A percentile compares a stretch with the other conserved stretches of the same genome.
Conservation (phyloP, 805 yeast genomes). For the Priceomyces medius region DNA sequence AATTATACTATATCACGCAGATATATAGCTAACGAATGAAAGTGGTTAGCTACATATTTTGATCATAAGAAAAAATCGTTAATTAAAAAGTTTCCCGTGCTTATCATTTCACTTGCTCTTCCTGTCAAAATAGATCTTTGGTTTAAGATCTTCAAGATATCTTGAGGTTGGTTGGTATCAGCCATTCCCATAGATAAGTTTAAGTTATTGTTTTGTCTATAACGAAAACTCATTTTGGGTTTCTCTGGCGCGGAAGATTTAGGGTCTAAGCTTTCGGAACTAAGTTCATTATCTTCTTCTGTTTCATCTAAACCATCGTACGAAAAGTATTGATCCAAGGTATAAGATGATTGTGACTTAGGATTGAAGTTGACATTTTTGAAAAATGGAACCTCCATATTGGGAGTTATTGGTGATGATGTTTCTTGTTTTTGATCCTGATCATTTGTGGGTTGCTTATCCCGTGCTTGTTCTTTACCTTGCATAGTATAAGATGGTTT, state of each 20-base stretch:
- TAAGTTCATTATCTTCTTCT: conserved; percentile 5
- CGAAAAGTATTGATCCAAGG: conserved; percentile 35
- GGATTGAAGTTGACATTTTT: conserved; percentile 36
- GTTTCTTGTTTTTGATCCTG: conserved; percentile 1
- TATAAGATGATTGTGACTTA: conserved; percentile 23
- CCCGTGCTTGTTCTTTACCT: too few relatives aligned
- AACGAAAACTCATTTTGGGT: conserved; percentile 35
- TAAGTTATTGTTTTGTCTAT: conserved; percentile 35
- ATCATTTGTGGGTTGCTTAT: conserved; percentile 11
- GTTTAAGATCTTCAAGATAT: conserved; percentile 34
- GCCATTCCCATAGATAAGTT: conserved; percentile 29
- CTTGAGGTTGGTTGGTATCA: conserved; percentile 18
- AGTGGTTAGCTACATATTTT: conserved; percentile 1
- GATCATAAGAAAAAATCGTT: conserved; percentile 43
- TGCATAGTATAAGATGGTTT: conserved; percentile 1
- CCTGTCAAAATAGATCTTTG: conserved; percentile 37
- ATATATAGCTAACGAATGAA: neutral
- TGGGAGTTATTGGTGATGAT: conserved; percentile 1
- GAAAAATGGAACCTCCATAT: conserved; percentile 33
- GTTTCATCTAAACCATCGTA: conserved; percentile 24
- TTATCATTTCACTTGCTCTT: conserved; percentile 45
- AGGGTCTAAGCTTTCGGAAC: conserved; percentile 10
- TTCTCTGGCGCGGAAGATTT: conserved; percentile 11
- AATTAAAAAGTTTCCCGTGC: conserved; percentile 40
- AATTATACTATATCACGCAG: neutral